Percentiles rank a stretch among this genome's conserved stretches.
These are phyloP conservation scores for Pichia sporocuriosa DNA, from an alignment of 805 yeast genomes.

Conservation along the genomic window DNA sequence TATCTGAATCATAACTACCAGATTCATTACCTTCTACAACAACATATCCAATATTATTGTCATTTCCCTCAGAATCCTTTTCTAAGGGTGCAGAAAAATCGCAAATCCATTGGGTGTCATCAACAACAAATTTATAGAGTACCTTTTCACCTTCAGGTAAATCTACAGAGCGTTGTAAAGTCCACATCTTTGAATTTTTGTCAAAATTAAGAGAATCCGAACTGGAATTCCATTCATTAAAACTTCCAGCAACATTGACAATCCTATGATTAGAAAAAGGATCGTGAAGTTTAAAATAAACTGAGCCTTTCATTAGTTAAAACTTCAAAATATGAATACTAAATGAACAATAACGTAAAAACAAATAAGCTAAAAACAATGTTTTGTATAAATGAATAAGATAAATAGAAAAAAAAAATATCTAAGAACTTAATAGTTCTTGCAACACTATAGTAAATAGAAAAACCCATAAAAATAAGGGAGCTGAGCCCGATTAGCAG, in stretches of 20 bases:
- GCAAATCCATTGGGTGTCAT: constrained; percentile 25
- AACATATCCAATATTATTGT: constrained; percentile 21
- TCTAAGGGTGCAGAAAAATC: constrained; percentile 18
- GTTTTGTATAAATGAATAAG: too few species aligned
- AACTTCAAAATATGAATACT: too few species aligned
- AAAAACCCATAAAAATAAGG: too few species aligned
- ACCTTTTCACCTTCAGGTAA: constrained; percentile 11
- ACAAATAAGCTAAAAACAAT: too few species aligned
- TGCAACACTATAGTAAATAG: too few species aligned
- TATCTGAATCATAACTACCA: too few species aligned
- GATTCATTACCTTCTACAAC: constrained; percentile 2
- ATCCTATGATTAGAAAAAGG: neutral
- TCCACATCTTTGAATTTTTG: constrained; percentile 6
- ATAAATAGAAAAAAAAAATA: too few species aligned
- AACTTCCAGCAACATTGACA: constrained; percentile 19
- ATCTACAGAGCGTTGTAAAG: neutral
- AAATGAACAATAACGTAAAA: too few species aligned
- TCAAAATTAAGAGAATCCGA: constrained; percentile 10
- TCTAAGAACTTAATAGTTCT: too few species aligned
- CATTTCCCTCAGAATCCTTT: constrained; percentile 21
- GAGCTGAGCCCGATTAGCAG: too few species aligned
- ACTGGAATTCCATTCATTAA: constrained; percentile 16
- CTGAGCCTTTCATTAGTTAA: neutral
- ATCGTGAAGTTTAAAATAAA: constrained; percentile 7
- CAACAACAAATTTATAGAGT: constrained; percentile 26